Conservation (phyloP, 805 yeast species). For the Blastobotrys chiropterorum region DNA sequence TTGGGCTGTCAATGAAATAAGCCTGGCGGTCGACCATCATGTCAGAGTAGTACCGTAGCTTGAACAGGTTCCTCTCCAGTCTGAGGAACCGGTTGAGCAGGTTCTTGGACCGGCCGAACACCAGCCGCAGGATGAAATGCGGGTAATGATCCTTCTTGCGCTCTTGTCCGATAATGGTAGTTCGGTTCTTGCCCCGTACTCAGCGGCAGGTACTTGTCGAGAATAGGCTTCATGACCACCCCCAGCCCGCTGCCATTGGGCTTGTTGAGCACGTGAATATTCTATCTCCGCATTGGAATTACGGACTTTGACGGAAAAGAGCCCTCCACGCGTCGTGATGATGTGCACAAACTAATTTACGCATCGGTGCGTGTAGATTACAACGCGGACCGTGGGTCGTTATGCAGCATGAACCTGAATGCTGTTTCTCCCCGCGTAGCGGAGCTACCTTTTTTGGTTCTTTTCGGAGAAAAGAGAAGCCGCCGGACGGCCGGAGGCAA, state of each 20-base stretch:
- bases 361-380: slow-evolving; percentile 5
- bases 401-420: too few relatives aligned
- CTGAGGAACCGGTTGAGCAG: slow-evolving; percentile 70
- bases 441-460: too few relatives aligned
- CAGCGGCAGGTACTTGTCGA: slow-evolving; percentile 62
- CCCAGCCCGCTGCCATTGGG: slow-evolving; percentile 17
- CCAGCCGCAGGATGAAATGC: slow-evolving; percentile 81
- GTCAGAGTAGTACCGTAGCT: slow-evolving; percentile 59
- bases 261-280: too few relatives aligned
- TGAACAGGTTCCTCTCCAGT: slow-evolving; percentile 71
- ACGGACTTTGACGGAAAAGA: too few relatives aligned
- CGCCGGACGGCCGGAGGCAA: too few relatives aligned
- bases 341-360: too few relatives aligned
- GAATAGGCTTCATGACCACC: slow-evolving; percentile 55
- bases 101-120: slow-evolving; percentile 80
- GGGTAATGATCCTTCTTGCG: slow-evolving; percentile 87
- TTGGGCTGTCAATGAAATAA: slow-evolving; percentile 59
- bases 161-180: slow-evolving; percentile 38
- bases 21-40: slow-evolving; percentile 61
- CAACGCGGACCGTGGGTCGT: too few relatives aligned
- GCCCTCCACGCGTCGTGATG: too few relatives aligned
- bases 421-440: too few relatives aligned
- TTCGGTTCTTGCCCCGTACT: slow-evolving; percentile 32
- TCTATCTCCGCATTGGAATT: too few relatives aligned
- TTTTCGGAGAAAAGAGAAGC: too few relatives aligned